phyloP scores from a whole-genome alignment of 2,329 filamentous ascomycete species.

The Diaporthe caulivora region DNA sequence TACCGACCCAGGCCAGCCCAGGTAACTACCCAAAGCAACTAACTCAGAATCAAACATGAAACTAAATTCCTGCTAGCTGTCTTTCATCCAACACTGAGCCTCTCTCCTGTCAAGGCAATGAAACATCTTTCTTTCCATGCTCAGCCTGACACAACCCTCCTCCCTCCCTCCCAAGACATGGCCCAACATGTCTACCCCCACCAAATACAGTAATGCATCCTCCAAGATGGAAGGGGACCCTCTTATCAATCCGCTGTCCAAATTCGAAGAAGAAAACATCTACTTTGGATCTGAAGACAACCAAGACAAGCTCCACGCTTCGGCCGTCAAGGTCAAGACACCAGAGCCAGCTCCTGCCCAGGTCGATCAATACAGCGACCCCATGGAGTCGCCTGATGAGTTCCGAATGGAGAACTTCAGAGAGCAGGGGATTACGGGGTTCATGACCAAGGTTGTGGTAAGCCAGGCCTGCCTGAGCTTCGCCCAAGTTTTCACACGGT shows the following conservation, averaged over 20 bases:
- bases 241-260: neutral
- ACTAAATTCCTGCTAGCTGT: neutral
- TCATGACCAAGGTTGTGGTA: slow-evolving; percentile 3
- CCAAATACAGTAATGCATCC: neutral
- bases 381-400: neutral
- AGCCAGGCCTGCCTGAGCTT: neutral
- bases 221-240: too few relatives aligned
- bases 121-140: too few relatives aligned
- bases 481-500: too few relatives aligned
- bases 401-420: neutral
- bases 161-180: too few relatives aligned
- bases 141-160: neutral
- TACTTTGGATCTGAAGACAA: neutral
- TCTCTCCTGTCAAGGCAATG: neutral
- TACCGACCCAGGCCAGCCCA: neutral
- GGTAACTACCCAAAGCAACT: neutral
- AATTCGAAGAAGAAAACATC: neutral
- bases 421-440: neutral
- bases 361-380: neutral
- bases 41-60: neutral
- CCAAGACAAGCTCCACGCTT: neutral
- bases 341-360: neutral
- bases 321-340: neutral
- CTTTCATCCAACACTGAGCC: neutral
- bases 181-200: neutral